Percentiles rank a stretch among this genome's conserved stretches.
These are phyloP conservation scores for Saccharomyces hybrid DNA, from an alignment of 1,139 yeast species.

Conservation along the genomic window DNA sequence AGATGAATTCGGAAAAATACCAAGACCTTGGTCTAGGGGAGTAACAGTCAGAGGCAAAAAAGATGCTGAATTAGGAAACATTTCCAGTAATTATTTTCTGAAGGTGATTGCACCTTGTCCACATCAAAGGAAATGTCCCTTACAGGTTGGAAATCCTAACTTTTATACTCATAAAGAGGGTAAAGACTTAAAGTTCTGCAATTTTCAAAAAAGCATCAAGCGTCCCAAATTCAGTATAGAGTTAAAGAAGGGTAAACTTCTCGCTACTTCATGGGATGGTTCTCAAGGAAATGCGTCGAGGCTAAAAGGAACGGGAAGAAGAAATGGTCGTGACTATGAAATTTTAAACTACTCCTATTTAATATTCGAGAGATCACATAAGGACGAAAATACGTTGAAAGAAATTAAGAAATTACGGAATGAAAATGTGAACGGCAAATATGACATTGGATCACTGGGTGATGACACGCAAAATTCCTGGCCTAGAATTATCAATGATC, in stretches of 20 bases:
- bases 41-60: conserved; percentile 35
- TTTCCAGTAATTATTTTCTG: conserved; percentile 43
- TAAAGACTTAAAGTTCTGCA: conserved; percentile 62
- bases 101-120: conserved; percentile 82
- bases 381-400: conserved; percentile 26
- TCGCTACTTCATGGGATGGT: conserved; percentile 68
- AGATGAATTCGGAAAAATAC: conserved; percentile 54
- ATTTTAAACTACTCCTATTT: conserved; percentile 70
- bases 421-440: conserved; percentile 8
- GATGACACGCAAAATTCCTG: conserved; percentile 41
- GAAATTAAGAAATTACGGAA: conserved; percentile 27
- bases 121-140: conserved; percentile 82
- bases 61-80: conserved; percentile 10
- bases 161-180: conserved; percentile 57
- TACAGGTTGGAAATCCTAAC: conserved; percentile 70
- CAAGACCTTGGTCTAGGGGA: conserved; percentile 62
- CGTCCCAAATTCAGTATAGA: conserved; percentile 77
- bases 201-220: conserved; percentile 62
- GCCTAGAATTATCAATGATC: conserved; percentile 71
- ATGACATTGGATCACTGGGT: conserved; percentile 20
- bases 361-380: conserved; percentile 53
- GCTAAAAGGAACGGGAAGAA: conserved; percentile 59
- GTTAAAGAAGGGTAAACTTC: conserved; percentile 68
- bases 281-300: conserved; percentile 43
- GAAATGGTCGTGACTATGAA: conserved; percentile 66